Evolutionary conservation across 2,329 filamentous ascomycete genomes (phyloP), one percentile per base, ranked within the genome.

Genomic region (Fonsecaea erecta): DNA sequence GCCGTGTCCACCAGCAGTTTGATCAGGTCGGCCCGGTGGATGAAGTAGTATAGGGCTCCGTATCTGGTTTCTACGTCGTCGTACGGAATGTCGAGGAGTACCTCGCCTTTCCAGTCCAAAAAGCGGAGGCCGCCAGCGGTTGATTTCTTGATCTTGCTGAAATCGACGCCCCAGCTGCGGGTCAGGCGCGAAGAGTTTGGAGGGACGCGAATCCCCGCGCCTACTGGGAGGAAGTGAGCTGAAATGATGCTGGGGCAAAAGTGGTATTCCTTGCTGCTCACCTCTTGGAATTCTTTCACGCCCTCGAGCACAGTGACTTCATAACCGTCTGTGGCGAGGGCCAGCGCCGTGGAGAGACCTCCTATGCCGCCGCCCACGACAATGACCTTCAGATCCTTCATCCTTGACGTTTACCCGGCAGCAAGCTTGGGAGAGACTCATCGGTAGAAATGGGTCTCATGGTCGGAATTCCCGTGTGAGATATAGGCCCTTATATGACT

Each of bases 21-120:
- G 32, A 74, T 66, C 12, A 74, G 64, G 63, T 76, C 73, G 16
- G 73, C 73, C 14, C 74, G 72, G 64, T 76, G 74, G 48, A 76
- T 67, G 61, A 74, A 72, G 60, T 73, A 74, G 64, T 74, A 75
- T 5, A 73, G 71, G 3, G 71, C 72, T 3, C 74, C 74, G 62
- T 75, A 75, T 18, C 60, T 52, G 6, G 62, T 46, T 53, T 72
- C 54, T 5, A 74, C 68, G 54, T 73, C 52, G 5, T 63, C 21
- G 43, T 70, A 70, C 8, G 66, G 64, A 18, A 67, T 65, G 30
- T 73, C 73, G 8, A 74, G 67, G 4, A 74, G 63, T 7, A 69
- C 68, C 1, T 70, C 69, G 52, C 71, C 71, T 63, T 74, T 72
- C 72, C 72, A 74, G 63, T 74, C 72, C 3, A 73, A 64, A 56